Percentiles rank a stretch among this genome's conserved stretches.
Evolutionary conservation across 2,329 filamentous ascomycete genomes (phyloP).

Genomic region (Nemania serpens): DNA sequence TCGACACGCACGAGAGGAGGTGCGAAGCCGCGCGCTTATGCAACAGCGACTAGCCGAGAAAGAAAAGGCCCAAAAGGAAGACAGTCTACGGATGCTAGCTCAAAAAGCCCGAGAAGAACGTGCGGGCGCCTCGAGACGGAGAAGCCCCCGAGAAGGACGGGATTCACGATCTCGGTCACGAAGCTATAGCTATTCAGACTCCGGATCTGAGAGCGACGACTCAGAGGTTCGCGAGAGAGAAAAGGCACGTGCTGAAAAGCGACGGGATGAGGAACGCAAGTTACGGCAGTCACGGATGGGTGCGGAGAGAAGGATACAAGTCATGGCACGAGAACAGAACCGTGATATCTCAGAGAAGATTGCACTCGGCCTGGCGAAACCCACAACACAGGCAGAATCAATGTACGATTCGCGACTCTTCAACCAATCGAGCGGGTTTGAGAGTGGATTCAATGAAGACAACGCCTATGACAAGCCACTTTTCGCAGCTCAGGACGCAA

Average conservation of each 20-base stretch:
- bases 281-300: conserved; percentile 95
- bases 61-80: conserved; percentile 93
- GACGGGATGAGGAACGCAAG: conserved; percentile 84
- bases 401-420: conserved; percentile 98
- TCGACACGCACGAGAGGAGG: conserved; percentile 91
- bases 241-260: conserved; percentile 74
- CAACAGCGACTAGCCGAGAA: conserved; percentile 96
- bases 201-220: conserved; percentile 64
- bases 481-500: conserved; percentile 93
- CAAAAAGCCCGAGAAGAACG: conserved; percentile 90
- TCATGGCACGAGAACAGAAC: conserved; percentile 93
- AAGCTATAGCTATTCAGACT: conserved; percentile 60
- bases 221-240: conserved; percentile 77
- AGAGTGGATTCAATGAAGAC: conserved; percentile 94
- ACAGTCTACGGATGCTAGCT: conserved; percentile 83
- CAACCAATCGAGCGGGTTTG: conserved; percentile 90
- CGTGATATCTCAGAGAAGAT: conserved; percentile 98
- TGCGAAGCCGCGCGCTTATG: conserved; percentile 90
- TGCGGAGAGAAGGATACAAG: conserved; percentile 85
- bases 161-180: conserved; percentile 51
- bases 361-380: conserved; percentile 90
- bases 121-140: conserved; percentile 56
- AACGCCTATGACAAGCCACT: conserved; percentile 96
- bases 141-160: conserved; percentile 48
- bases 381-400: conserved; percentile 85